Percentiles rank a stretch among this genome's conserved stretches.
These are phyloP conservation scores for Suhomyces pyralidae DNA, from an alignment of 805 yeast genomes.

Conservation along the genomic window DNA sequence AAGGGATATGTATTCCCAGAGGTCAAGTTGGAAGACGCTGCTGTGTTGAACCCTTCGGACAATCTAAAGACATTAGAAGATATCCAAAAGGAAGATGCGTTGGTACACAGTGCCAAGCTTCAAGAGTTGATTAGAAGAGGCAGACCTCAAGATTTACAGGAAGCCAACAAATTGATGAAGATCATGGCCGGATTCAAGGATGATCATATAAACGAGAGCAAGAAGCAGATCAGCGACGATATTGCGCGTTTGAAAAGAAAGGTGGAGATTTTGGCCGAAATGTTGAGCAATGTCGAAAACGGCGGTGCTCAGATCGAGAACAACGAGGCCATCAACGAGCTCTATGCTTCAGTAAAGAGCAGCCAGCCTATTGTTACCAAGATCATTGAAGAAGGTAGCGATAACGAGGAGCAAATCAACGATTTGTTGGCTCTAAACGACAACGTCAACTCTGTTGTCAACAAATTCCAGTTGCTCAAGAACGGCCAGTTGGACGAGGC, in stretches of 20 bases:
- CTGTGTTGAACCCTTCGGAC: slow-evolving; percentile 88
- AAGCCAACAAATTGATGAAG: slow-evolving; percentile 95
- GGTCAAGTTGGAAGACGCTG: slow-evolving; percentile 83
- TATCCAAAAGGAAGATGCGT: slow-evolving; percentile 84
- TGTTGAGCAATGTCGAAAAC: slow-evolving; percentile 56
- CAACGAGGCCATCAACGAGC: slow-evolving; percentile 76
- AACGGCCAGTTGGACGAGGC: slow-evolving; percentile 51
- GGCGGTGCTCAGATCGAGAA: slow-evolving; percentile 38
- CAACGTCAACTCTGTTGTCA: slow-evolving; percentile 63
- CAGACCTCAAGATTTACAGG: slow-evolving; percentile 89
- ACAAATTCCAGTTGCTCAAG: slow-evolving; percentile 63
- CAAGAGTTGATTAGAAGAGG: slow-evolving; percentile 96
- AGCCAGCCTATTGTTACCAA: slow-evolving; percentile 85
- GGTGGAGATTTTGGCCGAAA: slow-evolving; percentile 82
- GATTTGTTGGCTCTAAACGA: slow-evolving; percentile 71
- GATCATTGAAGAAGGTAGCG: slow-evolving; percentile 78
- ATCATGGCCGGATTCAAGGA: slow-evolving; percentile 97
- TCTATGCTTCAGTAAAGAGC: slow-evolving; percentile 72
- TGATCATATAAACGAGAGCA: slow-evolving; percentile 70
- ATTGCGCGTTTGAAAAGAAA: slow-evolving; percentile 80
- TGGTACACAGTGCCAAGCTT: slow-evolving; percentile 90
- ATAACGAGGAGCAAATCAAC: slow-evolving; percentile 60
- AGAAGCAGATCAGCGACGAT: slow-evolving; percentile 78
- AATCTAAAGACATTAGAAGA: slow-evolving; percentile 85
- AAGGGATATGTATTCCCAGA: slow-evolving; percentile 96